Conservation (phyloP, 2,329 filamentous ascomycete genomes). For the Fusarium xylarioides region DNA sequence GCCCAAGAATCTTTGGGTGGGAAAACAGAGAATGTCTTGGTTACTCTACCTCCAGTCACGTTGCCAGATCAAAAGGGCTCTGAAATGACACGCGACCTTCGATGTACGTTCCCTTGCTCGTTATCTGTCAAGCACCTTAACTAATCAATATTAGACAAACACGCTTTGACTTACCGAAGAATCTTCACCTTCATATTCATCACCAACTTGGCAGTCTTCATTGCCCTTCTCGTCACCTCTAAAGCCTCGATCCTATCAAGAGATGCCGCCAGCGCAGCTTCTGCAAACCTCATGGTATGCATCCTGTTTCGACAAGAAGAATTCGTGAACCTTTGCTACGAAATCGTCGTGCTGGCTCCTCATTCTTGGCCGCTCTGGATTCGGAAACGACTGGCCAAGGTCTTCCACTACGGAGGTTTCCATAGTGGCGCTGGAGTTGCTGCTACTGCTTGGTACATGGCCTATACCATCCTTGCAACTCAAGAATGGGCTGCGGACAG, state of each 20-base stretch:
- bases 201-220: background rate
- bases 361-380: conserved; percentile 7
- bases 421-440: conserved; percentile 18
- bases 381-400: background rate
- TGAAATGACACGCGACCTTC: background rate
- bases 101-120: background rate
- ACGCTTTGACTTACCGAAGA: conserved; percentile 1
- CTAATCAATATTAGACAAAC: background rate
- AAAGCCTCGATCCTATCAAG: background rate
- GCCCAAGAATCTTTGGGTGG: fast-evolving
- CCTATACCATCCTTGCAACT: conserved; percentile 7
- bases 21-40: background rate
- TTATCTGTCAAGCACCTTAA: fast-evolving
- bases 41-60: background rate
- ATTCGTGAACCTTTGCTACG: conserved; percentile 15
- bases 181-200: conserved; percentile 2
- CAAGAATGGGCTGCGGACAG: background rate
- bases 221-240: background rate
- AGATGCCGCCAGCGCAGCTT: conserved; percentile 14
- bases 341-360: conserved; percentile 5
- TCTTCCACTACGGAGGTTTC: conserved; percentile 14
- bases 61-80: background rate
- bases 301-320: conserved; percentile 16
- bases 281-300: conserved; percentile 20
- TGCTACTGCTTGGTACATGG: conserved; percentile 2